phyloP scores from a whole-genome alignment of 305 asterid genomes.

The Fraxinus greggii region DNA sequence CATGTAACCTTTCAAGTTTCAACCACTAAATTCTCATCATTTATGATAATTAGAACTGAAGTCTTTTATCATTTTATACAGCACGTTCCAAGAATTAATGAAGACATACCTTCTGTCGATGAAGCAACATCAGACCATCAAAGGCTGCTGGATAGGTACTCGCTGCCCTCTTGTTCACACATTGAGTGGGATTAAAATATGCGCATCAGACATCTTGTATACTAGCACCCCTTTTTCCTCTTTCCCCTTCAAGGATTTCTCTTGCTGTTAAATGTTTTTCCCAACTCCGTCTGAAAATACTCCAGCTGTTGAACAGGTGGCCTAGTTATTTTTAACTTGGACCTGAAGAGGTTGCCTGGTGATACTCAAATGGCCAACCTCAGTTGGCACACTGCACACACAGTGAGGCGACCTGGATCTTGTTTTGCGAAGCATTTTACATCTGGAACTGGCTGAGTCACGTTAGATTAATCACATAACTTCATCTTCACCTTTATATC shows the following conservation, averaged over 20 bases:
- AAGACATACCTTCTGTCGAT: slow-evolving; percentile 87
- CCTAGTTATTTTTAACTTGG: background rate
- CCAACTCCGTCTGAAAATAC: background rate
- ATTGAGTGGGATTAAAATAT: slow-evolving; percentile 14
- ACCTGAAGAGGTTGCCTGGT: slow-evolving; percentile 3
- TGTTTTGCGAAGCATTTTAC: slow-evolving; percentile 5
- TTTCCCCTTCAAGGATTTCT: slow-evolving; percentile 2
- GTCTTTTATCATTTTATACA: slow-evolving; percentile 40
- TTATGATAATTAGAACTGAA: slow-evolving; percentile 3
- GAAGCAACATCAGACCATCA: slow-evolving; percentile 95
- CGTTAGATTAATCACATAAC: background rate
- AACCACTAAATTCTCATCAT: background rate
- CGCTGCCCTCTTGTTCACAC: slow-evolving; percentile 23
- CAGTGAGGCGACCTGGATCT: slow-evolving; percentile 10
- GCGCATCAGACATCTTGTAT: background rate
- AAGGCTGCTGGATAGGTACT: slow-evolving; percentile 87
- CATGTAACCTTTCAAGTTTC: slow-evolving; percentile 9
- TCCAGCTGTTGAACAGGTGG: background rate
- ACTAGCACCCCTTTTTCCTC: background rate
- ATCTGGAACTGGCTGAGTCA: slow-evolving; percentile 3
- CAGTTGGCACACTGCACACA: background rate
- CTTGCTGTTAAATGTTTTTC: background rate
- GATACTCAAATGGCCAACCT: slow-evolving; percentile 9
- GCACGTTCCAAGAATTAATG: slow-evolving; percentile 90
- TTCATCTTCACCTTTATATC: slow-evolving; percentile 15